Conservation (phyloP, 225 moss, liverwort and hornwort genomes). For the Neckera pumila region DNA sequence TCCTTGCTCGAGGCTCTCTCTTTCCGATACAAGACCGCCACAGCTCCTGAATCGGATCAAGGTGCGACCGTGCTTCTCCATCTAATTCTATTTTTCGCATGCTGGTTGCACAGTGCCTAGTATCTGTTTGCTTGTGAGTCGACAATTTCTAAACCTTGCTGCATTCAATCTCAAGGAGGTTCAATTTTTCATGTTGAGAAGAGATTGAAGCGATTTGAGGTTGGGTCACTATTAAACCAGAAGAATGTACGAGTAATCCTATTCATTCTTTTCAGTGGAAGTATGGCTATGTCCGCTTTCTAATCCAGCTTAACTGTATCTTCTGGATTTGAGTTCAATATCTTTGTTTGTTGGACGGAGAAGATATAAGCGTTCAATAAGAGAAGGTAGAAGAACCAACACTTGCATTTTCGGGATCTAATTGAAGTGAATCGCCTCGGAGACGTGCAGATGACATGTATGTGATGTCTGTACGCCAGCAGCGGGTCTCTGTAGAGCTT, state of each 20-base stretch:
- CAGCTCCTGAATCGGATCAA: constrained; percentile 25
- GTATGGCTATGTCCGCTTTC: background rate
- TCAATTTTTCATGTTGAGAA: background rate
- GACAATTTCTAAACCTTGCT: background rate
- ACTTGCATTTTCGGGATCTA: background rate
- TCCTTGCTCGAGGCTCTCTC: constrained; percentile 57
- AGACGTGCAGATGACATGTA: constrained; percentile 84
- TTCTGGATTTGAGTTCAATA: background rate
- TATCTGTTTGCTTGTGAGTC: background rate
- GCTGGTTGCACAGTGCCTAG: background rate
- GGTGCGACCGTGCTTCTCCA: constrained; percentile 15
- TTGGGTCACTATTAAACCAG: background rate
- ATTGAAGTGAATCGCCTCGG: background rate
- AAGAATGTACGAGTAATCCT: background rate
- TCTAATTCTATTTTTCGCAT: background rate
- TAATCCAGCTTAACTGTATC: background rate
- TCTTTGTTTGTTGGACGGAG: background rate
- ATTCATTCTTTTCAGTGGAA: background rate
- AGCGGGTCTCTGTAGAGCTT: constrained; percentile 75
- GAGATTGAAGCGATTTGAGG: background rate
- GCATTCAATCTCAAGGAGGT: background rate
- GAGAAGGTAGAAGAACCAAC: background rate
- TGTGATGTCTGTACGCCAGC: constrained; percentile 77
- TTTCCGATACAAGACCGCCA: constrained; percentile 50
- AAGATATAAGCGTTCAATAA: no score